Percentiles rank a stretch among this genome's conserved stretches.
These are phyloP conservation scores for Peronospora farinosa DNA, from an alignment of 352 stramenopile species.

Conservation along the genomic window DNA sequence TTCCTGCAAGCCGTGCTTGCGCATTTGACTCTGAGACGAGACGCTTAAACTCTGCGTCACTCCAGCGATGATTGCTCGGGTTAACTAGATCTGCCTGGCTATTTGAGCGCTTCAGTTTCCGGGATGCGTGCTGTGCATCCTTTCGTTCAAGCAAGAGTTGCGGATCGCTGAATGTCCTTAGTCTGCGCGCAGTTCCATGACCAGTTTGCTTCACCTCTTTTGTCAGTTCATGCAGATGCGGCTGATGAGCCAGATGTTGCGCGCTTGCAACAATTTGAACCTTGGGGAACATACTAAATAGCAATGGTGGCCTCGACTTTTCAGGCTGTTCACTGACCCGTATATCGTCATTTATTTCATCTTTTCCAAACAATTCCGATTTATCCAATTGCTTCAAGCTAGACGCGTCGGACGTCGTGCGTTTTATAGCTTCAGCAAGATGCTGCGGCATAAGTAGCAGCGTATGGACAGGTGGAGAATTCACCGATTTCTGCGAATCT, in stretches of 20 bases:
- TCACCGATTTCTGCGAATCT: conserved; percentile 23
- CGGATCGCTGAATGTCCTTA: conserved; percentile 56
- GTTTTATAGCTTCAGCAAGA: conserved; percentile 57
- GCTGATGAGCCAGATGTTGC: conserved; percentile 68
- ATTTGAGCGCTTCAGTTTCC: conserved; percentile 65
- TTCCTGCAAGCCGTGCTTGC: conserved; percentile 37
- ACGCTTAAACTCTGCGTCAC: conserved; percentile 63
- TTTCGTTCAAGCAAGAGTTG: conserved; percentile 37
- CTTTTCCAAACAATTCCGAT: conserved; percentile 65
- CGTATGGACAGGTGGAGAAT: conserved; percentile 40
- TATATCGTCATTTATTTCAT: conserved; percentile 72
- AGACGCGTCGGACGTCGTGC: conserved; percentile 47
- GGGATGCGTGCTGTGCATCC: conserved; percentile 29
- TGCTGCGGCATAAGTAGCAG: conserved; percentile 75
- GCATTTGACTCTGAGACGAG: conserved; percentile 61
- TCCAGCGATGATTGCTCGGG: conserved; percentile 68
- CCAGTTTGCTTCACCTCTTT: conserved; percentile 38
- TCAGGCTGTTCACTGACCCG: conserved; percentile 48
- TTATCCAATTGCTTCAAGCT: conserved; percentile 65
- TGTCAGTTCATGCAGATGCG: conserved; percentile 45
- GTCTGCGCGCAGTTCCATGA: conserved; percentile 23
- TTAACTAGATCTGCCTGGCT: conserved; percentile 58
- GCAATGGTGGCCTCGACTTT: conserved; percentile 39
- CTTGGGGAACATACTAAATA: conserved; percentile 84
- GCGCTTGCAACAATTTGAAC: conserved; percentile 78